These are phyloP conservation scores for Leccinum proliferum DNA, from an alignment of 1,284 basidiomycete genomes.

Conservation along the genomic window DNA sequence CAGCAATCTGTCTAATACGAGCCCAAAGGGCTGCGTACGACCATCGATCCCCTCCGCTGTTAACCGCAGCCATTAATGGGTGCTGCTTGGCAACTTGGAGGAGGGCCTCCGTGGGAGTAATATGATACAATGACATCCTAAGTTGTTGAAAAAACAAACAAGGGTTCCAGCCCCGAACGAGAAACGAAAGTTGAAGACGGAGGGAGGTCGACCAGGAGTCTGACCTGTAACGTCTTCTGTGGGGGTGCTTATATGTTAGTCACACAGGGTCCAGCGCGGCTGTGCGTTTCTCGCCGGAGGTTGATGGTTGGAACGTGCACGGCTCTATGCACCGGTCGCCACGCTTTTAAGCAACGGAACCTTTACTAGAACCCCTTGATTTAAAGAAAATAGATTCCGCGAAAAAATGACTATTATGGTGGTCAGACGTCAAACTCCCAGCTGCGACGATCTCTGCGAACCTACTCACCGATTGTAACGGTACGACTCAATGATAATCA, in stretches of 20 bases:
- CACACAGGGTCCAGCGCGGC: not conserved
- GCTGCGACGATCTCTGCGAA: not conserved
- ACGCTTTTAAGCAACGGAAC: not conserved
- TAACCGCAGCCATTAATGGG: slow-evolving; percentile 19
- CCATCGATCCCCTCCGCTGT: slow-evolving; percentile 15
- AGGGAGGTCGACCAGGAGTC: slow-evolving; percentile 22
- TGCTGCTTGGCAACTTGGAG: slow-evolving; percentile 25
- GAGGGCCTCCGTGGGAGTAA: slow-evolving; percentile 25
- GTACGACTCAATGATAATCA: too few species aligned
- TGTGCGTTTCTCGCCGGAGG: not conserved
- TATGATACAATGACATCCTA: slow-evolving; percentile 10
- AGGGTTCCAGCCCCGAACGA: slow-evolving; percentile 17
- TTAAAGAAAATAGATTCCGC: not conserved
- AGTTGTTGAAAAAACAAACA: slow-evolving; percentile 1
- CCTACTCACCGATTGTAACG: not conserved
- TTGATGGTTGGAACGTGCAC: slow-evolving; percentile 5
- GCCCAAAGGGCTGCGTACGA: slow-evolving; percentile 26
- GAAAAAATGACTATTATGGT: not conserved
- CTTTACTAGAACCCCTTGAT: not conserved
- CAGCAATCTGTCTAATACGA: slow-evolving; percentile 19
- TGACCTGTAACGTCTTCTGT: not conserved
- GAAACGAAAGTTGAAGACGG: slow-evolving; percentile 1
- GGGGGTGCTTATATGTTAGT: slow-evolving; percentile 9
- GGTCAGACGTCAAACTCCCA: not conserved
- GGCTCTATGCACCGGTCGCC: not conserved